phyloP scores from a whole-genome alignment of 1,139 yeast genomes.

The Nakaseomyces kungkrabaensis region DNA sequence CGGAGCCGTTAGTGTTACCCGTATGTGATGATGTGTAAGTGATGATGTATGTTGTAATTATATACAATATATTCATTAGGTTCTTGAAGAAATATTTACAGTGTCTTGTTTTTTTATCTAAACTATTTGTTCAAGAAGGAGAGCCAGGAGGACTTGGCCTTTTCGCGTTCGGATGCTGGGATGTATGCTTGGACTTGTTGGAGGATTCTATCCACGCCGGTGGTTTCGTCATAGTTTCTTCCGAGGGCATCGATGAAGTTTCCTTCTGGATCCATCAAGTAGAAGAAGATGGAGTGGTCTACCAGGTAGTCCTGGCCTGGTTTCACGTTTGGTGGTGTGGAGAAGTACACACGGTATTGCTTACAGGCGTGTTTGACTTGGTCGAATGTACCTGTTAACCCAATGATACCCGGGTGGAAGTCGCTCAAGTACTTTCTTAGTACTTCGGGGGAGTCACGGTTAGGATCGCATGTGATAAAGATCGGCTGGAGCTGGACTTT shows the following conservation, averaged over 20 bases:
- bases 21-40: background rate
- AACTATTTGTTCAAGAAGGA: conserved; percentile 39
- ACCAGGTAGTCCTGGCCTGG: conserved; percentile 95
- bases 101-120: background rate
- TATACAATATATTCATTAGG: no score
- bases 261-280: conserved; percentile 96
- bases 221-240: conserved; percentile 71
- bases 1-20: no score
- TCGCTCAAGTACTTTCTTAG: conserved; percentile 70
- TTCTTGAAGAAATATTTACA: no score
- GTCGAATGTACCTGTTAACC: conserved; percentile 86
- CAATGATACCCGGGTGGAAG: conserved; percentile 82
- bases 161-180: conserved; percentile 53
- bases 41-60: background rate
- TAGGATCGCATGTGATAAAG: conserved; percentile 95
- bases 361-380: conserved; percentile 79
- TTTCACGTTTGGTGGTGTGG: conserved; percentile 87
- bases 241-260: conserved; percentile 91
- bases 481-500: conserved; percentile 65
- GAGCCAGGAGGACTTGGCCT: conserved; percentile 45
- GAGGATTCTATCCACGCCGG: conserved; percentile 68
- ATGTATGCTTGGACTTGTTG: conserved; percentile 69
- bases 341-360: conserved; percentile 84
- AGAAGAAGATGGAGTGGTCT: conserved; percentile 94
- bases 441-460: conserved; percentile 83